A percentile compares a stretch with the other conserved stretches of the same genome.
Evolutionary conservation across 805 yeast genomes (phyloP).

Genomic region (Alloascoidea hylecoeti): DNA sequence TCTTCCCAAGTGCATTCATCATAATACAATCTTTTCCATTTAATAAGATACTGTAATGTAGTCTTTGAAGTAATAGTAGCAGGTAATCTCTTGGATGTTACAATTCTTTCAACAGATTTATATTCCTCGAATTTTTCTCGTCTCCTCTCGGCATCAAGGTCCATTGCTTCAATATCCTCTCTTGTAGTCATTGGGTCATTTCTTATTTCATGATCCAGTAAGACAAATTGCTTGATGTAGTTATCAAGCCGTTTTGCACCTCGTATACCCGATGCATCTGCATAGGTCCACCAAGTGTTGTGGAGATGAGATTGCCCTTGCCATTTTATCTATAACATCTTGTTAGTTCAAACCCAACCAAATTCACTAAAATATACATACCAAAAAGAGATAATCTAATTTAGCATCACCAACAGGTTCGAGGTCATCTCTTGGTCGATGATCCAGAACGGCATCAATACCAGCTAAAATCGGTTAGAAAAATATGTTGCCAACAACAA

Average conservation of each 20-base stretch:
- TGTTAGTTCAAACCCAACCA: conserved; percentile 7
- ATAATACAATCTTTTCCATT: conserved; percentile 88
- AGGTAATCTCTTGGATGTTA: conserved; percentile 58
- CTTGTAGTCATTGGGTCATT: conserved; percentile 70
- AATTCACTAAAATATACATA: conserved; percentile 14
- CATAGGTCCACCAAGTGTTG: conserved; percentile 84
- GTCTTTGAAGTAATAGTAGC: conserved; percentile 43
- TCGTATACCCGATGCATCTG: conserved; percentile 26
- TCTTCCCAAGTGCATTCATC: conserved; percentile 97
- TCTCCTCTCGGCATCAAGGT: conserved; percentile 74
- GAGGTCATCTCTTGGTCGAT: conserved; percentile 27
- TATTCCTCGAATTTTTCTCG: conserved; percentile 75
- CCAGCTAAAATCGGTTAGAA: conserved; percentile 13
- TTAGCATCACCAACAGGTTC: conserved; percentile 14
- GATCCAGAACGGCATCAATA: conserved; percentile 41
- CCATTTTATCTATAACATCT: conserved; percentile 59
- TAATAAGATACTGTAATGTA: conserved; percentile 69
- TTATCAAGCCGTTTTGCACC: conserved; percentile 86
- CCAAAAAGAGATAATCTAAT: conserved; percentile 7
- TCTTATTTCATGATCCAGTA: conserved; percentile 63
- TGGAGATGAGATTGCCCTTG: conserved; percentile 77
- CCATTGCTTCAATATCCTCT: conserved; percentile 91
- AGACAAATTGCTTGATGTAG: conserved; percentile 66
- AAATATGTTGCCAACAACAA: background rate
- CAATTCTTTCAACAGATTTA: conserved; percentile 80